Conservation (phyloP, 73 alveolate species). For the Tetrahymena borealis region DNA sequence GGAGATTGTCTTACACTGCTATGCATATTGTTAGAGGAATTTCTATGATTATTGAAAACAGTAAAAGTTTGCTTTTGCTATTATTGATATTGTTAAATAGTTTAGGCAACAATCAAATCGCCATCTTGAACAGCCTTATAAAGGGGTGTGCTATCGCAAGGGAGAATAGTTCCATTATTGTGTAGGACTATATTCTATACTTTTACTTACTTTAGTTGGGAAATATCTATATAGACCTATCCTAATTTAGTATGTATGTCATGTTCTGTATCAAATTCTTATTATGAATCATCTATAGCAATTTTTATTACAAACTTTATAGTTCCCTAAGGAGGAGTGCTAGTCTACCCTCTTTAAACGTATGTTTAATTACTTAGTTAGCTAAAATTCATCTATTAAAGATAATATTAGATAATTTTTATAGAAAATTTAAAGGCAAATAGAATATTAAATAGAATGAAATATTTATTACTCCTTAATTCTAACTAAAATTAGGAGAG, state of each 20-base stretch:
- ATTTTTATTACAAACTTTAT: neutral
- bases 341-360: neutral
- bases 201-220: neutral
- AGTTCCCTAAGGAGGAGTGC: neutral
- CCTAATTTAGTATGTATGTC: neutral
- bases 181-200: neutral
- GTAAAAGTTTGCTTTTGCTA: neutral
- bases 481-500: neutral
- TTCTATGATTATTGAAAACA: neutral
- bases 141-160: neutral
- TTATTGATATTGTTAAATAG: neutral
- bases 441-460: no score
- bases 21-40: neutral
- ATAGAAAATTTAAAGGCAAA: neutral
- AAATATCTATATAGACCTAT: neutral
- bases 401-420: neutral
- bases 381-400: neutral
- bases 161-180: neutral
- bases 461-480: no score
- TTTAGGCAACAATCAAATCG: neutral
- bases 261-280: neutral
- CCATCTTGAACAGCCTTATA: neutral
- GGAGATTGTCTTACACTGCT: neutral
- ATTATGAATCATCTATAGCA: neutral
- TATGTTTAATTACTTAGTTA: neutral